Evolutionary conservation across 352 stramenopile genomes (phyloP).

Genomic region (Globisporangium mamillatum): DNA sequence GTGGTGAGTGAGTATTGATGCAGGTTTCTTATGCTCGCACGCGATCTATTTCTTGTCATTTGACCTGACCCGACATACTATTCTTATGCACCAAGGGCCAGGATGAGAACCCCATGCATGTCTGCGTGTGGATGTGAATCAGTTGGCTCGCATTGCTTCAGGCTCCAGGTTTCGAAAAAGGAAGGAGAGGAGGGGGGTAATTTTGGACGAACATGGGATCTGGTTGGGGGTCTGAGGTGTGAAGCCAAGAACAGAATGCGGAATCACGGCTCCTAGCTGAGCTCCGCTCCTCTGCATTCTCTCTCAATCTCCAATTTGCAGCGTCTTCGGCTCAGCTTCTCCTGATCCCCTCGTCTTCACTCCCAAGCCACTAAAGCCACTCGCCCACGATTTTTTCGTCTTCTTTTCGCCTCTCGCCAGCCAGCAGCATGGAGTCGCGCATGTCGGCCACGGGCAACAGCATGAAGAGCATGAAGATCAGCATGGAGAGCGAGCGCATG

Average conservation of each 20-base stretch:
- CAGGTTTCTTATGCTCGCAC: neutral
- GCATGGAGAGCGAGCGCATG: slow-evolving; percentile 78
- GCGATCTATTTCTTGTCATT: neutral
- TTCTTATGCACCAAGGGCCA: neutral
- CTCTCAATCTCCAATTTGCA: slow-evolving; percentile 9
- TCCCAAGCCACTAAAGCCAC: neutral
- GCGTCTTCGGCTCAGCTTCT: neutral
- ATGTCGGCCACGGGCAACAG: slow-evolving; percentile 51
- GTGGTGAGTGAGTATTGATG: neutral
- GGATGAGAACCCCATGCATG: neutral
- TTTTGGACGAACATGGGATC: neutral
- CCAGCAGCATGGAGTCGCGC: slow-evolving; percentile 51
- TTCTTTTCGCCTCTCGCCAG: slow-evolving; percentile 1
- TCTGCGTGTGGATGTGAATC: neutral
- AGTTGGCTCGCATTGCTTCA: neutral
- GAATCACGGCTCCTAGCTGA: neutral
- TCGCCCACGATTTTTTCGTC: slow-evolving; percentile 9
- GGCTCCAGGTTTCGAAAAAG: too few species aligned
- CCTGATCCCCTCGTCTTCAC: neutral
- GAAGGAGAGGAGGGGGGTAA: neutral
- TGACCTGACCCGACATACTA: neutral
- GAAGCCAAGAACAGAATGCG: neutral
- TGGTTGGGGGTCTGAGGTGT: neutral
- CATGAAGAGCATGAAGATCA: slow-evolving; percentile 85
- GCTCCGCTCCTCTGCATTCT: neutral